Conservation (phyloP, 805 yeast genomes). For the Wickerhamomyces pijperi region DNA sequence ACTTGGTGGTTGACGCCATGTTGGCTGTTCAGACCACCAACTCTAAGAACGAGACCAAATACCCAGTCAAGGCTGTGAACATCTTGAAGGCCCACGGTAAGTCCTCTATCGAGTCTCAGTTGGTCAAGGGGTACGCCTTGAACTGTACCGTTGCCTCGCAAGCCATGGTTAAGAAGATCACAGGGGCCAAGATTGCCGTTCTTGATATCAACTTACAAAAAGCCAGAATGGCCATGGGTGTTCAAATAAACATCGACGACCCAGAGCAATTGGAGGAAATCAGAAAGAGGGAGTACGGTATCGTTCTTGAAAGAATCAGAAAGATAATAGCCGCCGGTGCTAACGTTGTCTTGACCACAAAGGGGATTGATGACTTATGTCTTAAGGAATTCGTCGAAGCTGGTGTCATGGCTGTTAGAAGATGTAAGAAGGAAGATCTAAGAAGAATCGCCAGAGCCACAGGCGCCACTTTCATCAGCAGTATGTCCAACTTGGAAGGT, state of each 20-base stretch:
- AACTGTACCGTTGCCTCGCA: conserved; percentile 96
- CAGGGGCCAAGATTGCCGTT: conserved; percentile 73
- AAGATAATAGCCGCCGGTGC: conserved; percentile 81
- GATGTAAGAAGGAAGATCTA: conserved; percentile 94
- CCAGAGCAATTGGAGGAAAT: conserved; percentile 93
- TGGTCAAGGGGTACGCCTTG: conserved; percentile 89
- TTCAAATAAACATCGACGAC: conserved; percentile 90
- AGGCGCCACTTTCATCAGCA: conserved; percentile 83
- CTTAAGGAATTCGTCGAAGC: conserved; percentile 89
- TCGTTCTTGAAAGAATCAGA: conserved; percentile 52
- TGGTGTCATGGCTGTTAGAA: conserved; percentile 81
- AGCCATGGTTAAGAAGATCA: conserved; percentile 76
- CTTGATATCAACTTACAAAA: conserved; percentile 90
- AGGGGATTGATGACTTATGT: conserved; percentile 94
- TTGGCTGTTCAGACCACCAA: conserved; percentile 88
- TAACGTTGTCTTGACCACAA: conserved; percentile 88
- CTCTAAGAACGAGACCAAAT: conserved; percentile 75
- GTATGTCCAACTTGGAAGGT: conserved; percentile 83
- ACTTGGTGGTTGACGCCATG: conserved; percentile 91
- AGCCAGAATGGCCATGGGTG: conserved; percentile 97
- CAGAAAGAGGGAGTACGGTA: conserved; percentile 88
- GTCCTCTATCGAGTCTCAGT: conserved; percentile 73
- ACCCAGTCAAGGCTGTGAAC: conserved; percentile 96
- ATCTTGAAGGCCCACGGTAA: conserved; percentile 95
- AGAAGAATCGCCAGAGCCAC: conserved; percentile 96